These are phyloP conservation scores for Fermentozyma sake DNA, from an alignment of 1,139 yeast genomes.

Conservation along the genomic window DNA sequence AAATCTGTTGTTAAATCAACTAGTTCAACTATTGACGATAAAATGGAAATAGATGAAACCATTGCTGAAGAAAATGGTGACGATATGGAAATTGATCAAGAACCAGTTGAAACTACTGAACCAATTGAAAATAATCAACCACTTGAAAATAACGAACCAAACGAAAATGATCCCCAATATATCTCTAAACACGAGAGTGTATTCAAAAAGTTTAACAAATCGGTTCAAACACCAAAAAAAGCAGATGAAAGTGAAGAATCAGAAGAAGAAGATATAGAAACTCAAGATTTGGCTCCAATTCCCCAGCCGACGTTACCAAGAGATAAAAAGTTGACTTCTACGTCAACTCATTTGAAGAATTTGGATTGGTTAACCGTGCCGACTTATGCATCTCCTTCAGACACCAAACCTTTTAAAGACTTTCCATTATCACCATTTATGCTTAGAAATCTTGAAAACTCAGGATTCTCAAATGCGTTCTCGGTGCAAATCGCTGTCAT, in stretches of 20 bases:
- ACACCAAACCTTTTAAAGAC: conserved; percentile 37
- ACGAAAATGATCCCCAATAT: conserved; percentile 8
- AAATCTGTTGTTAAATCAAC: neutral
- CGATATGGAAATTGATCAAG: conserved; percentile 3
- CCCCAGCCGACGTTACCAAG: conserved; percentile 75
- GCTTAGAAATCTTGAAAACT: conserved; percentile 40
- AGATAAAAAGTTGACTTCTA: conserved; percentile 40
- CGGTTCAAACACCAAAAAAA: conserved; percentile 7
- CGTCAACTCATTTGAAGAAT: conserved; percentile 35
- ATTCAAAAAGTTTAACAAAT: conserved; percentile 25
- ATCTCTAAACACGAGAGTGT: conserved; percentile 27
- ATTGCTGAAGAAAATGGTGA: conserved; percentile 1
- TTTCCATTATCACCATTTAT: conserved; percentile 41
- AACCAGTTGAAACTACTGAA: conserved; percentile 5
- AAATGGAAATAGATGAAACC: conserved; percentile 1
- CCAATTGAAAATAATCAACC: conserved; percentile 4
- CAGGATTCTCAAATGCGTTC: conserved; percentile 56
- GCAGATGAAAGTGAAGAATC: conserved; percentile 14
- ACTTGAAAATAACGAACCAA: conserved; percentile 7
- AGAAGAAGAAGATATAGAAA: conserved; percentile 24
- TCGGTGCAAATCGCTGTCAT: conserved; percentile 74
- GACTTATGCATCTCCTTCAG: conserved; percentile 44
- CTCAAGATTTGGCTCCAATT: conserved; percentile 63
- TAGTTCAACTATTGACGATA: neutral
- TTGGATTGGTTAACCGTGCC: conserved; percentile 71